Percentiles rank a stretch among this genome's conserved stretches.
Conservation (phyloP, 768 basidiomycete genomes). For the Tricholoma furcatifolium region DNA sequence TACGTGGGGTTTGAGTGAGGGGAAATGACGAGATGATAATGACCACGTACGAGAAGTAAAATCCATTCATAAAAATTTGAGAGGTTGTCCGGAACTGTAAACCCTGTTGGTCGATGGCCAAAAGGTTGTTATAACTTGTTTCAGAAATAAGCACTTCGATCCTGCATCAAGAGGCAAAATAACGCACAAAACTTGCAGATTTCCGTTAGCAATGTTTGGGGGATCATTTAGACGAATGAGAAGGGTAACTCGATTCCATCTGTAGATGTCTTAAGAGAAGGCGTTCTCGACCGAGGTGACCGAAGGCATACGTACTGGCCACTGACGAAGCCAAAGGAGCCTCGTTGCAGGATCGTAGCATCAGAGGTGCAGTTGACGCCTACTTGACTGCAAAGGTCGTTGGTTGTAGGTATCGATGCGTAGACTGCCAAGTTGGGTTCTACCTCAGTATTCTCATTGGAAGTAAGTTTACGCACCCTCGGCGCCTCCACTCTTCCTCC, state of each 20-base stretch:
- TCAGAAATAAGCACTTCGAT: neutral
- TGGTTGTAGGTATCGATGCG: conserved; percentile 70
- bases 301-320: conserved; percentile 52
- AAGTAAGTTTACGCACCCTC: conserved; percentile 53
- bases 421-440: conserved; percentile 50
- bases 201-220: conserved; percentile 64
- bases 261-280: conserved; percentile 21
- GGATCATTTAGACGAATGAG: conserved; percentile 79
- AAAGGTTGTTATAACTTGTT: conserved; percentile 67
- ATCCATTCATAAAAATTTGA: conserved; percentile 56
- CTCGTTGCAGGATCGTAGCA: conserved; percentile 70
- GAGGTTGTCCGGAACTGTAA: conserved; percentile 61
- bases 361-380: conserved; percentile 67
- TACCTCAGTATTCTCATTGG: neutral
- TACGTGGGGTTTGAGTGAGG: neutral
- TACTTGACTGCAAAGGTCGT: conserved; percentile 53
- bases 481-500: conserved; percentile 60
- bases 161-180: conserved; percentile 8
- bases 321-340: conserved; percentile 57
- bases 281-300: conserved; percentile 7
- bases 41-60: conserved; percentile 72
- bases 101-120: conserved; percentile 55
- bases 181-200: conserved; percentile 65
- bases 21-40: neutral
- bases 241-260: conserved; percentile 71